These are phyloP conservation scores for Silene noctiflora DNA, from an alignment of 179 eudicot genomes.

Conservation along the genomic window DNA sequence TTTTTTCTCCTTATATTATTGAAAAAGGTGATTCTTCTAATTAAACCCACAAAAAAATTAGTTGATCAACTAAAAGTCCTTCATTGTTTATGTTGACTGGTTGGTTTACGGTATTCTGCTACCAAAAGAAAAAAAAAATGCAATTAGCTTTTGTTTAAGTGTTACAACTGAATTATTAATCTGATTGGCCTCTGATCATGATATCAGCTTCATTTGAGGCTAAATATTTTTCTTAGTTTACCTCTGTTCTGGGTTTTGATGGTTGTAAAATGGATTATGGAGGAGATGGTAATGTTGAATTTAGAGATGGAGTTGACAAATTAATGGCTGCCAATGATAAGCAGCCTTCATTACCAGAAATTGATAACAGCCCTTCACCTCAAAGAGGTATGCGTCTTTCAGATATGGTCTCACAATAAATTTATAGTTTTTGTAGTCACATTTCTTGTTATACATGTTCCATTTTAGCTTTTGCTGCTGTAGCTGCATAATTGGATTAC, in stretches of 20 bases:
- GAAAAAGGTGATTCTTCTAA: not conserved
- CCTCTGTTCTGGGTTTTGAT: not conserved
- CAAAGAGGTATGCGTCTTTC: constrained; percentile 21
- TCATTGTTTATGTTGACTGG: constrained; percentile 6
- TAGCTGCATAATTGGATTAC: not conserved
- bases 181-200: not conserved
- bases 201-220: not conserved
- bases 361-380: constrained; percentile 28
- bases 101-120: not conserved
- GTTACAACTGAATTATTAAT: not conserved
- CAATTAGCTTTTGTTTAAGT: constrained; percentile 4
- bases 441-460: not conserved
- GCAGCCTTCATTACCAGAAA: constrained; percentile 32
- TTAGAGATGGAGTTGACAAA: constrained; percentile 20
- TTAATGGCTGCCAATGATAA: constrained; percentile 18
- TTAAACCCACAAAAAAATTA: not conserved
- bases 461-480: not conserved
- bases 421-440: not conserved
- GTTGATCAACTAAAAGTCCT: constrained; percentile 13
- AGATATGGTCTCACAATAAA: not conserved
- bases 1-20: too few species aligned
- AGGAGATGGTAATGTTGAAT: constrained; percentile 20
- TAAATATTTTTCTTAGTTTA: too few species aligned
- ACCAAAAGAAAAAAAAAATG: too few species aligned
- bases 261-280: constrained; percentile 38